Conservation (phyloP, 371 early-diverging fungal genomes). For the Mucor sp. region DNA sequence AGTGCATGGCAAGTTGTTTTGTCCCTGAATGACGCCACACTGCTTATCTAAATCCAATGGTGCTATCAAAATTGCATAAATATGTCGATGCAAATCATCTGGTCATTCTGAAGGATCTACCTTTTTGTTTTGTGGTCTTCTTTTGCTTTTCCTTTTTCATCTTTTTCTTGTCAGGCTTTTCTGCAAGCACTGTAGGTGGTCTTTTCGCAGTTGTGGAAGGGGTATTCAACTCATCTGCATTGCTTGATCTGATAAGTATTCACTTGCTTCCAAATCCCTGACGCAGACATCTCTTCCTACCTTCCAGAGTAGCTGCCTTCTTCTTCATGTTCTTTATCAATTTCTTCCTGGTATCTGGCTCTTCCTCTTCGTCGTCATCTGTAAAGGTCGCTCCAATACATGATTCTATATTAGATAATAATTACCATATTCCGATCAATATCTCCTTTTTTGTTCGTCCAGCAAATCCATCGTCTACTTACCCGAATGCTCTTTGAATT, state of each 20-base stretch:
- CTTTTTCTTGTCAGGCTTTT: slow-evolving; percentile 45
- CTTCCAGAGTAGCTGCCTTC: slow-evolving; percentile 1
- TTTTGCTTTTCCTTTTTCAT: slow-evolving; percentile 41
- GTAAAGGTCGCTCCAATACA: slow-evolving; percentile 13
- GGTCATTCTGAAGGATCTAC: slow-evolving; percentile 8
- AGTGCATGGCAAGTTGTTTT: slow-evolving; percentile 67
- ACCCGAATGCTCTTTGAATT: slow-evolving; percentile 45
- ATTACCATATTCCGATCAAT: slow-evolving; percentile 14
- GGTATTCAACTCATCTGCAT: slow-evolving; percentile 10
- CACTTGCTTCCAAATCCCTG: not conserved
- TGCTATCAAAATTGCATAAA: slow-evolving; percentile 27
- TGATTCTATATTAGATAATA: slow-evolving; percentile 10
- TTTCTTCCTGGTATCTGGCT: slow-evolving; percentile 2
- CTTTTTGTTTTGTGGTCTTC: slow-evolving; percentile 42
- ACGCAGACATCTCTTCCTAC: not conserved
- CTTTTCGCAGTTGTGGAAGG: slow-evolving; percentile 17
- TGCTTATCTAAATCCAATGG: slow-evolving; percentile 84
- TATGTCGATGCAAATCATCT: not conserved
- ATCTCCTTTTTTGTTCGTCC: slow-evolving; percentile 5
- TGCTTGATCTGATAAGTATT: not conserved
- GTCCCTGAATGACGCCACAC: slow-evolving; percentile 73
- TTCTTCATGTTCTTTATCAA: slow-evolving; percentile 13
- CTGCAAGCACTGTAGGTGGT: slow-evolving; percentile 22
- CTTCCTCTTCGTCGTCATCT: slow-evolving; percentile 20
- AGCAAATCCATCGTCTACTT: not conserved